Evolutionary conservation across 441 rosid species (phyloP), one percentile per base, ranked within the genome.

Genomic region (Erysimum pusillum): DNA sequence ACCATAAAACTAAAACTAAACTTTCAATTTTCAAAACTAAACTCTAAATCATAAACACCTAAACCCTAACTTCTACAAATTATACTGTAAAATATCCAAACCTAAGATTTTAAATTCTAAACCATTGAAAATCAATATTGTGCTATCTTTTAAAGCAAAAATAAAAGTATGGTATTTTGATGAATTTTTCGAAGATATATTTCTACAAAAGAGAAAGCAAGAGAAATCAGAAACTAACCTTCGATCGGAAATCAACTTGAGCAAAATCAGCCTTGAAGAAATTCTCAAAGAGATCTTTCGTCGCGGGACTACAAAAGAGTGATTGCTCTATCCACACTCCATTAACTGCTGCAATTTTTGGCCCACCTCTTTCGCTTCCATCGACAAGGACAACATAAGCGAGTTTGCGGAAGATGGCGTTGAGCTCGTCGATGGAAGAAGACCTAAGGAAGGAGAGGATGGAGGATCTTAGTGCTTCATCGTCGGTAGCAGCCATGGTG

Each of bases 271-370:
- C 69, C 4, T 22, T 31, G 54, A 22, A 63, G 69, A 63, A 22
- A 22, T 22, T 63, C 17, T 6, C 53, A n/a, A 62, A 17, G 48
- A 42, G 35, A 11, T 62, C 66, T 8, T 62, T 62, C 48, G 9
- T 7, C 9, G n/a, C 18, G 18, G 18, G 18, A 2, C 7, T 3
- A 28, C 32, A 7, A 6, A 18, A 1, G 1, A 38, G 31, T 4
- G 66, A 1, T 17, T 36, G 44, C 8, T 62, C 66, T 1, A 7
- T 17, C 66, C 66, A 62, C 28, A 62, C 66, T 17, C 66, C 49
- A 38, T 62, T 36, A 42, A 42, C 48, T 4, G 66, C 66, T 6
- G 31, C 0, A n/a, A 62, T 42, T 2, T 42, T 36, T 3, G 66
- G 66, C 4, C 67, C 67, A 20, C 67, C 18, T 4, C 32, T 63